A percentile compares a stretch with the other conserved stretches of the same genome.
Conservation (phyloP, 2,329 filamentous ascomycete species). For the Colletotrichum australisinense region DNA sequence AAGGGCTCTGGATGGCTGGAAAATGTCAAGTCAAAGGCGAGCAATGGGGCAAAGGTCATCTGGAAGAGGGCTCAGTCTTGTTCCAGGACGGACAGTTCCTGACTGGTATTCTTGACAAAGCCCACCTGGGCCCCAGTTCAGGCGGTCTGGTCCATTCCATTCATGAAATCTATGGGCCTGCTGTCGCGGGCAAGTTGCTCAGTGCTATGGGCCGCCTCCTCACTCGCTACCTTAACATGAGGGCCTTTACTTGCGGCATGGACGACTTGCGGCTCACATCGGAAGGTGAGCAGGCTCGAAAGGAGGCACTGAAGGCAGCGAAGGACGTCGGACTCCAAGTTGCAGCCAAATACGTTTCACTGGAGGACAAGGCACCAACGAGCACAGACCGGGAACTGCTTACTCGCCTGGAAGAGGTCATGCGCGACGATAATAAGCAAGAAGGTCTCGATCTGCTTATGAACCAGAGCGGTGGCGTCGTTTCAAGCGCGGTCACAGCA, state of each 20-base stretch:
- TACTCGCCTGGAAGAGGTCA: conserved; percentile 85
- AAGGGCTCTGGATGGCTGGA: conserved; percentile 82
- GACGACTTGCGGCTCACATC: conserved; percentile 91
- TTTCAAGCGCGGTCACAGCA: conserved; percentile 83
- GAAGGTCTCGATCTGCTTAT: conserved; percentile 89
- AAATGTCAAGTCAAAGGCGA: conserved; percentile 83
- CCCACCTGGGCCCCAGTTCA: conserved; percentile 87
- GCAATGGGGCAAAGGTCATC: conserved; percentile 77
- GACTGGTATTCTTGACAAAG: conserved; percentile 93
- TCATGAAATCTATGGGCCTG: conserved; percentile 93
- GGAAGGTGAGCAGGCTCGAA: conserved; percentile 79
- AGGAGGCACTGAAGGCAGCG: conserved; percentile 75
- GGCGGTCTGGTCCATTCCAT: conserved; percentile 92
- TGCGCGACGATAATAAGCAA: conserved; percentile 92
- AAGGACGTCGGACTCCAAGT: conserved; percentile 79
- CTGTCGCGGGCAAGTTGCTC: conserved; percentile 85
- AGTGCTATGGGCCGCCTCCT: conserved; percentile 90
- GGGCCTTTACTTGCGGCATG: conserved; percentile 96
- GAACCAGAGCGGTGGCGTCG: conserved; percentile 74
- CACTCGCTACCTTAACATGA: conserved; percentile 91
- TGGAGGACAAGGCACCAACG: conserved; percentile 73
- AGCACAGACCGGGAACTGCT: conserved; percentile 77
- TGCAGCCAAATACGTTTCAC: conserved; percentile 87
- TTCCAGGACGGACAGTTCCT: conserved; percentile 90
- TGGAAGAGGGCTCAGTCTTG: conserved; percentile 84